These are phyloP conservation scores for Ophiocytium majus DNA, from an alignment of 352 stramenopile genomes.

Conservation along the genomic window DNA sequence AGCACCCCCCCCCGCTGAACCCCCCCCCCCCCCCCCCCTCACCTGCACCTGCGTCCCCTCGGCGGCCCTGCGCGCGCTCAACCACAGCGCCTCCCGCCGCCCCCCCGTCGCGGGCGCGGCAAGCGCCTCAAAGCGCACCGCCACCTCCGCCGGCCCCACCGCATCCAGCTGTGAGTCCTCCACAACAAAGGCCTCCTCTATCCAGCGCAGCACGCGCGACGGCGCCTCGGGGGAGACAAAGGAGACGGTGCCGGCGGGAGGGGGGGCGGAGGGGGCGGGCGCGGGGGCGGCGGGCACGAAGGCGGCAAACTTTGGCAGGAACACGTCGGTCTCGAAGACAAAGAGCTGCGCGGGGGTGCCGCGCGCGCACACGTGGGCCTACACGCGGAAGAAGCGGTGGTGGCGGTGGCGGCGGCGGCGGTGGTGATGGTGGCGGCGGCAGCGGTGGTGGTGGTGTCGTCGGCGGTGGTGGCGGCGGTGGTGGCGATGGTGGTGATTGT, in stretches of 20 bases:
- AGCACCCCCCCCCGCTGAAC: too few species aligned
- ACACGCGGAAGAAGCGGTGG: background rate
- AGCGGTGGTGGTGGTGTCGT: background rate
- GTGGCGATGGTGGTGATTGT: too few species aligned
- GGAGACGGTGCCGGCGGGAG: conserved; percentile 28
- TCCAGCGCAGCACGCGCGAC: conserved; percentile 40
- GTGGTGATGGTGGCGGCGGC: background rate
- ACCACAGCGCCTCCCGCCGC: background rate
- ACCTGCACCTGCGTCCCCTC: background rate
- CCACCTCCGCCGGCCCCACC: background rate
- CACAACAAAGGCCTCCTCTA: conserved; percentile 46
- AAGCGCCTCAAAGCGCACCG: background rate
- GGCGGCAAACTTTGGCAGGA: conserved; percentile 76
- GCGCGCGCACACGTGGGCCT: conserved; percentile 69
- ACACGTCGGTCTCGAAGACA: conserved; percentile 74
- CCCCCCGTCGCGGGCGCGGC: background rate
- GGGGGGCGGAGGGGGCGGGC: too few species aligned
- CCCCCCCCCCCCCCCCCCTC: too few species aligned
- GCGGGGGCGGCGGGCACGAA: conserved; percentile 56
- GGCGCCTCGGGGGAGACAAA: conserved; percentile 48
- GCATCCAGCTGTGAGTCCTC: background rate
- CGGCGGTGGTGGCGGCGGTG: too few species aligned
- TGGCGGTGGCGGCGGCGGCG: background rate
- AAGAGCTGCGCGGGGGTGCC: conserved; percentile 74
- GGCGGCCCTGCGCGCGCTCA: background rate